Evolutionary conservation across 2,329 filamentous ascomycete genomes (phyloP).

Genomic region (Hypomyces rosellus): DNA sequence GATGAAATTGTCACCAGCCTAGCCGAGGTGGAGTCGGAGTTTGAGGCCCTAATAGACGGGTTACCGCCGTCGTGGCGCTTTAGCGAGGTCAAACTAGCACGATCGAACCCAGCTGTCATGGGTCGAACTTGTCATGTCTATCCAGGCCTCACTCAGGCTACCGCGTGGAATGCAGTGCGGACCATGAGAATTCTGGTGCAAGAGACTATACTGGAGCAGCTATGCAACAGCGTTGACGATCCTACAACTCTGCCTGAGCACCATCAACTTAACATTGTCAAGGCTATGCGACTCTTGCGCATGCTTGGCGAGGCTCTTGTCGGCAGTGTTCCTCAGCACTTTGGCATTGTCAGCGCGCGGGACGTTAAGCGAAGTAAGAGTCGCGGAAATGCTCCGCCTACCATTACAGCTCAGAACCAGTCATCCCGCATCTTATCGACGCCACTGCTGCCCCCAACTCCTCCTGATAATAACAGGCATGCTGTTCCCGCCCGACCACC

Average conservation of each 20-base stretch:
- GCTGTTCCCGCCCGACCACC: slow-evolving; percentile 8
- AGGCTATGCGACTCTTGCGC: slow-evolving; percentile 31
- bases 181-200: slow-evolving; percentile 41
- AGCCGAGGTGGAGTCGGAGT: slow-evolving; percentile 36
- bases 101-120: slow-evolving; percentile 36
- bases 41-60: slow-evolving; percentile 31
- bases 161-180: slow-evolving; percentile 43
- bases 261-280: slow-evolving; percentile 31
- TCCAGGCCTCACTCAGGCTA: slow-evolving; percentile 36
- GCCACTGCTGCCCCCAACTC: slow-evolving; percentile 6
- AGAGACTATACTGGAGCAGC: slow-evolving; percentile 40
- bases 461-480: slow-evolving; percentile 1
- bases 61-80: slow-evolving; percentile 38
- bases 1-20: slow-evolving; percentile 31
- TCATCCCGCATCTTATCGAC: slow-evolving; percentile 25
- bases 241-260: slow-evolving; percentile 21
- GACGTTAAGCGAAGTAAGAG: slow-evolving; percentile 24
- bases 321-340: slow-evolving; percentile 44
- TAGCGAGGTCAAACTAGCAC: slow-evolving; percentile 32
- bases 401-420: slow-evolving; percentile 24
- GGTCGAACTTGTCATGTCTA: slow-evolving; percentile 40
- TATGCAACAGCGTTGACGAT: slow-evolving; percentile 29
- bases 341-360: slow-evolving; percentile 39
- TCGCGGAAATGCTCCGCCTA: slow-evolving; percentile 15
- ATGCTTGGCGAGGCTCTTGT: slow-evolving; percentile 36